Base-by-base conservation (phyloP, 768 basidiomycete species). In the Mycena rosella region DNA sequence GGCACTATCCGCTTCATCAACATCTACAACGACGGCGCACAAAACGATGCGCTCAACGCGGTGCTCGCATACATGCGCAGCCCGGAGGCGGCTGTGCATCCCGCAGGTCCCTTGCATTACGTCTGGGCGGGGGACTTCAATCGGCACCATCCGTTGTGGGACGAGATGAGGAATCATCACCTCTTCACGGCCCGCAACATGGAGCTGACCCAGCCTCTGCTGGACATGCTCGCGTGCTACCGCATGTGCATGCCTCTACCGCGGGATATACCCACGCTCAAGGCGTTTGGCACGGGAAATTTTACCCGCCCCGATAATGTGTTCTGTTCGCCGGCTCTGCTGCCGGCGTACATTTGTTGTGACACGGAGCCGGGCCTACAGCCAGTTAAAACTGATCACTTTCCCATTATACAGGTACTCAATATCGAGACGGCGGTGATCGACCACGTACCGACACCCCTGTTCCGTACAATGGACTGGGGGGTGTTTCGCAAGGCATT, bases 231-330 rank as follows among this genome's bases (percentile, higher is more conserved):
- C n/a, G n/a, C n/a, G n/a, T n/a, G n/a, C n/a, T n/a, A n/a, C n/a
- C n/a, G n/a, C n/a, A n/a, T n/a, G n/a, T n/a, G n/a, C n/a, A n/a
- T n/a, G n/a, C n/a, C n/a, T n/a, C n/a, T n/a, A n/a, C n/a, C n/a
- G n/a, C n/a, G n/a, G n/a, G n/a, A n/a, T n/a, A n/a, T n/a, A n/a
- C n/a, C n/a, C n/a, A n/a, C n/a, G n/a, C n/a, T n/a, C n/a, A n/a
- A n/a, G n/a, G n/a, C n/a, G n/a, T n/a, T n/a, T n/a, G n/a, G n/a
- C n/a, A n/a, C n/a, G n/a, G n/a, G n/a, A n/a, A n/a, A n/a, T n/a
- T 61, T 44, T 0, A 76, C 78, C 9, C 38, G 17, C 4, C 38
- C 38, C 2, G 84, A 87, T 72, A 87, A 87, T 55, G 79, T 87
- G 0, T 87, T 82, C 65, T 65, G 71, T 26, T 68, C 78, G 4